phyloP scores from a whole-genome alignment of 257 asterid genomes.

The Thymus quinquecostatus region DNA sequence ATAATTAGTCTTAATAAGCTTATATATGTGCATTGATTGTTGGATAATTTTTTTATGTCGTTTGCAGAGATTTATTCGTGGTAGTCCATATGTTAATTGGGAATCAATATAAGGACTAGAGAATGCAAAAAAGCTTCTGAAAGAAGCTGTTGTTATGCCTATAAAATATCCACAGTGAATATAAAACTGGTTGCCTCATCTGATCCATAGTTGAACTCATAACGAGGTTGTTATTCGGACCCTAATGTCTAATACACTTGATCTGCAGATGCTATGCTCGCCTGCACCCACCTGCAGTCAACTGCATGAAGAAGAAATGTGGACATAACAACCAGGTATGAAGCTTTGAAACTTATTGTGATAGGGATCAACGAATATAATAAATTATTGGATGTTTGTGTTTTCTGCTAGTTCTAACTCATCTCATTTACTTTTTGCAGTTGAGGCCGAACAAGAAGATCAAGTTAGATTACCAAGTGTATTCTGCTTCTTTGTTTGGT shows the following conservation, averaged over 20 bases:
- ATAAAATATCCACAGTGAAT: constrained; percentile 95
- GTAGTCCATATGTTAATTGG: constrained; percentile 96
- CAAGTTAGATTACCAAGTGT: constrained; percentile 31
- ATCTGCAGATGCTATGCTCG: constrained; percentile 48
- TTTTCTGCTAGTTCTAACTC: neutral
- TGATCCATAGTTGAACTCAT: neutral
- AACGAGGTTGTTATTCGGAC: neutral
- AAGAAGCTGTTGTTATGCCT: constrained; percentile 99
- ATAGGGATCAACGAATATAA: neutral
- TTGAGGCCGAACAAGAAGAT: constrained; percentile 55
- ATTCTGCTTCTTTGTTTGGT: constrained; percentile 8
- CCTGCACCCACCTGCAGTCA: constrained; percentile 50
- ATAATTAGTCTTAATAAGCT: constrained; percentile 25
- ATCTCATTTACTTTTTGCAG: constrained; percentile 27
- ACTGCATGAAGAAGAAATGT: constrained; percentile 57
- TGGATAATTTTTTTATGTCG: constrained; percentile 30
- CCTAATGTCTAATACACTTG: constrained; percentile 1
- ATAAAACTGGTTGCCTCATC: constrained; percentile 21
- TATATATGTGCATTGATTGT: constrained; percentile 13
- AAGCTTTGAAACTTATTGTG: neutral
- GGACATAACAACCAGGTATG: constrained; percentile 54
- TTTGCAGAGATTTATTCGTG: constrained; percentile 89
- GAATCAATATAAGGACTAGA: constrained; percentile 90
- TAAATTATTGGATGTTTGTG: no score
- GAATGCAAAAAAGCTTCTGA: constrained; percentile 88